These are phyloP conservation scores for Candida pini DNA, from an alignment of 805 yeast genomes.

Conservation along the genomic window DNA sequence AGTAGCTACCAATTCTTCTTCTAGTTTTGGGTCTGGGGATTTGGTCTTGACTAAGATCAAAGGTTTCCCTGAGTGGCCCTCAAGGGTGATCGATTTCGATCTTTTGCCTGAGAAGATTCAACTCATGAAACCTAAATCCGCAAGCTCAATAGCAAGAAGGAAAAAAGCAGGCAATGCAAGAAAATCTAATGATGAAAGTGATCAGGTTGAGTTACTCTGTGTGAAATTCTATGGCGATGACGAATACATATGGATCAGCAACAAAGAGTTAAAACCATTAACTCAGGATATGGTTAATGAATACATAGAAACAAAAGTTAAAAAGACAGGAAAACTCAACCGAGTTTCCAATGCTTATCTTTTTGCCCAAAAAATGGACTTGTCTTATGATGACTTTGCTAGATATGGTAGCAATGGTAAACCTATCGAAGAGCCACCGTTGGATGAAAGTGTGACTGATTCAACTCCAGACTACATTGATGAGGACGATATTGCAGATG, in stretches of 20 bases:
- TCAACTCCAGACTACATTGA: too few relatives aligned
- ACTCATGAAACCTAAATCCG: constrained; percentile 43
- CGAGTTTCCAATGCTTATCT: constrained; percentile 27
- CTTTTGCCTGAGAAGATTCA: constrained; percentile 54
- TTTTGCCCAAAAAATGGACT: constrained; percentile 29
- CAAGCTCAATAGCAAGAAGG: constrained; percentile 23
- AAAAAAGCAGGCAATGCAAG: constrained; percentile 8
- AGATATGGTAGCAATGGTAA: constrained; percentile 37
- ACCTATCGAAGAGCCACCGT: constrained; percentile 19
- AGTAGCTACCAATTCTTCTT: too few relatives aligned
- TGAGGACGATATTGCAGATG: constrained; percentile 5
- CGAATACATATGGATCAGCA: constrained; percentile 62
- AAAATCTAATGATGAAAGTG: constrained; percentile 12
- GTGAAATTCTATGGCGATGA: constrained; percentile 71
- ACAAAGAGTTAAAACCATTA: constrained; percentile 45
- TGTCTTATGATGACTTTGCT: constrained; percentile 44
- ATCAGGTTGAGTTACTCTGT: constrained; percentile 31
- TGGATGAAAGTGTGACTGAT: constrained; percentile 1
- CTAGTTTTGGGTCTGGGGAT: constrained; percentile 35
- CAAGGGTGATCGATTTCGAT: constrained; percentile 62
- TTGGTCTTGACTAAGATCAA: constrained; percentile 75
- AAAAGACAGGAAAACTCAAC: constrained; percentile 36
- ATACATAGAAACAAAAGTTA: constrained; percentile 30
- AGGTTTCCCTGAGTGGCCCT: constrained; percentile 91
- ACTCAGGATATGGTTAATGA: constrained; percentile 35